phyloP scores from a whole-genome alignment of 1,139 yeast genomes.

The Yamadazyma trypodendri region DNA sequence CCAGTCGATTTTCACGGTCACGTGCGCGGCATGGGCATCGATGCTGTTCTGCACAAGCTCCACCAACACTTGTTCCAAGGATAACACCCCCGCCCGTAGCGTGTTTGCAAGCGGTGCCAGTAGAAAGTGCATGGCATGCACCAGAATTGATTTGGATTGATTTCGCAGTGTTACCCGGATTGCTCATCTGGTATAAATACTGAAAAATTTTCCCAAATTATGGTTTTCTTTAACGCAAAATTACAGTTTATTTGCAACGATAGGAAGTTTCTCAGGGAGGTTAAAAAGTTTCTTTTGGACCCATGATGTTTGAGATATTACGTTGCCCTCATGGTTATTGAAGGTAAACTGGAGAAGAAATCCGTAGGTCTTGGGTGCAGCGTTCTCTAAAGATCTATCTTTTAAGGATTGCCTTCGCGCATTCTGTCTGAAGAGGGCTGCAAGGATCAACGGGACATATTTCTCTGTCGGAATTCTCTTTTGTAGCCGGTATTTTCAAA shows the following conservation, averaged over 20 bases:
- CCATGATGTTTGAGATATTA: slow-evolving; percentile 70
- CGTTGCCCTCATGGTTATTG: slow-evolving; percentile 36
- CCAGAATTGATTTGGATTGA: not conserved
- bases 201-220: slow-evolving; percentile 7
- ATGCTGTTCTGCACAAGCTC: slow-evolving; percentile 79
- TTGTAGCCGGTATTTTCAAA: too few species aligned
- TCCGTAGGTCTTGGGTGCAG: slow-evolving; percentile 81
- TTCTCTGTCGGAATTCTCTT: too few species aligned
- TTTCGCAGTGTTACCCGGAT: slow-evolving; percentile 8
- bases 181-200: slow-evolving; percentile 4
- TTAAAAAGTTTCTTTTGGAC: slow-evolving; percentile 54
- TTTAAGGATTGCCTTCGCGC: slow-evolving; percentile 83
- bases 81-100: not conserved
- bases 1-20: slow-evolving; percentile 64
- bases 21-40: slow-evolving; percentile 67
- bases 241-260: slow-evolving; percentile 13
- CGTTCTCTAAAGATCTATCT: slow-evolving; percentile 53
- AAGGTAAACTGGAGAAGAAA: slow-evolving; percentile 63
- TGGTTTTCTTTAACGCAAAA: slow-evolving; percentile 13
- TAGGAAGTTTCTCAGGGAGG: slow-evolving; percentile 20
- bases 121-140: not conserved
- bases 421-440: slow-evolving; percentile 76
- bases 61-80: slow-evolving; percentile 48
- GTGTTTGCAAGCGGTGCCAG: not conserved
- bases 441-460: slow-evolving; percentile 72